Evolutionary conservation across 108 stramenopile species (phyloP).

Genomic region (Cyclostephanos tholiformis): DNA sequence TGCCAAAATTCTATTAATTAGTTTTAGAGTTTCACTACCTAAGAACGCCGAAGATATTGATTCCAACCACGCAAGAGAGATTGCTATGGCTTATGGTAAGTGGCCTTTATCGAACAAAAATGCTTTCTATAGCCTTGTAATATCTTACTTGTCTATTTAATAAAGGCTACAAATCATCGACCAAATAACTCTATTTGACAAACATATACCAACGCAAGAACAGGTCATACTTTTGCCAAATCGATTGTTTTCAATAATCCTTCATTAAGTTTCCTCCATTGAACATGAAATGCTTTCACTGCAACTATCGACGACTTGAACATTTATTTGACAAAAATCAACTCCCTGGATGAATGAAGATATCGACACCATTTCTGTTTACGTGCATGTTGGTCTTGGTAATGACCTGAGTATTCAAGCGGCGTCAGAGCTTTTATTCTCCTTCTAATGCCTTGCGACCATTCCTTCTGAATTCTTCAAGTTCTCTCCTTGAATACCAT

Average conservation of each 20-base stretch:
- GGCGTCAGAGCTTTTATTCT: background rate
- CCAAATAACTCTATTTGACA: no score
- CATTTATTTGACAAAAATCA: constrained; percentile 8
- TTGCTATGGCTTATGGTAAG: no score
- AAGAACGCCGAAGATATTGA: no score
- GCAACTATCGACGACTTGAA: no score
- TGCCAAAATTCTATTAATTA: no score
- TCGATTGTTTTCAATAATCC: no score
- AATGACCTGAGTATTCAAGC: background rate
- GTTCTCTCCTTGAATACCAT: constrained; percentile 23
- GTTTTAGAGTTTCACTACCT: no score
- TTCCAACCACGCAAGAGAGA: no score
- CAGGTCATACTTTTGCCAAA: no score
- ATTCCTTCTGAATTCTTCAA: constrained; percentile 19
- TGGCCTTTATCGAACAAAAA: background rate
- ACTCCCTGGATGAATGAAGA: background rate
- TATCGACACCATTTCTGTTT: background rate
- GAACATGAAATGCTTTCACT: no score
- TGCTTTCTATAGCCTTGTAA: background rate
- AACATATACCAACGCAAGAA: no score
- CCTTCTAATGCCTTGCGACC: constrained; percentile 1
- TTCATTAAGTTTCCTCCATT: no score
- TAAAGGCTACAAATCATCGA: background rate
- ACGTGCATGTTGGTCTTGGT: background rate
- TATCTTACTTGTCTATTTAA: background rate